Evolutionary conservation across 2,329 filamentous ascomycete species (phyloP).

Genomic region (Colletotrichum gigasporum): DNA sequence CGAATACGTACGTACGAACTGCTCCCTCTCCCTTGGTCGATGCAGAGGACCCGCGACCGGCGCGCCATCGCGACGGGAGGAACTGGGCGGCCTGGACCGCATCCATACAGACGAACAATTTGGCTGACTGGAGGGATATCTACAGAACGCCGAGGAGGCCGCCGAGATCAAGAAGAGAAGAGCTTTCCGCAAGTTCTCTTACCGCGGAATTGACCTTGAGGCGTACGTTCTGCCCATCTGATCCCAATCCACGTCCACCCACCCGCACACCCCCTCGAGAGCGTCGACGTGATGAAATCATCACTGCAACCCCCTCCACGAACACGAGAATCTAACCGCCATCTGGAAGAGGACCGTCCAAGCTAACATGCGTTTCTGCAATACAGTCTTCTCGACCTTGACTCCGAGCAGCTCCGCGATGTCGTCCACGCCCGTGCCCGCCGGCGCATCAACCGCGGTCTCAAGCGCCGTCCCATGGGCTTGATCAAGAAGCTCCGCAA

Average conservation of each 20-base stretch:
- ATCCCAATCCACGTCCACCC: constrained; percentile 39
- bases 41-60: constrained; percentile 17
- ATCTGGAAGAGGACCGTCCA: constrained; percentile 22
- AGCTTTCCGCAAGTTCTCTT: constrained; percentile 99
- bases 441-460: constrained; percentile 98
- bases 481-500: constrained; percentile 99
- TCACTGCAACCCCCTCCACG: neutral
- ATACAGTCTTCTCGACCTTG: constrained; percentile 94
- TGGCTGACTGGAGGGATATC: constrained; percentile 23
- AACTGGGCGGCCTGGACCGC: constrained; percentile 2
- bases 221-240: constrained; percentile 74
- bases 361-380: constrained; percentile 23
- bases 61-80: constrained; percentile 6
- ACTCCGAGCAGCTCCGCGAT: constrained; percentile 98
- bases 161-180: constrained; percentile 99
- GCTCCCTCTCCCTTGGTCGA: constrained; percentile 25
- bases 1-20: constrained; percentile 78
- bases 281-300: constrained; percentile 1
- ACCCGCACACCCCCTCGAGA: neutral
- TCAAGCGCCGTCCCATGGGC: constrained; percentile 99
- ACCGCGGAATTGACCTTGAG: constrained; percentile 99
- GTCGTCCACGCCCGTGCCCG: constrained; percentile 99
- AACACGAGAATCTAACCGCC: neutral
- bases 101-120: constrained; percentile 41
- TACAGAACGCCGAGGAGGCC: constrained; percentile 94